phyloP scores from a whole-genome alignment of 192 early-diverging fungal genomes.

The Endogone sp. region DNA sequence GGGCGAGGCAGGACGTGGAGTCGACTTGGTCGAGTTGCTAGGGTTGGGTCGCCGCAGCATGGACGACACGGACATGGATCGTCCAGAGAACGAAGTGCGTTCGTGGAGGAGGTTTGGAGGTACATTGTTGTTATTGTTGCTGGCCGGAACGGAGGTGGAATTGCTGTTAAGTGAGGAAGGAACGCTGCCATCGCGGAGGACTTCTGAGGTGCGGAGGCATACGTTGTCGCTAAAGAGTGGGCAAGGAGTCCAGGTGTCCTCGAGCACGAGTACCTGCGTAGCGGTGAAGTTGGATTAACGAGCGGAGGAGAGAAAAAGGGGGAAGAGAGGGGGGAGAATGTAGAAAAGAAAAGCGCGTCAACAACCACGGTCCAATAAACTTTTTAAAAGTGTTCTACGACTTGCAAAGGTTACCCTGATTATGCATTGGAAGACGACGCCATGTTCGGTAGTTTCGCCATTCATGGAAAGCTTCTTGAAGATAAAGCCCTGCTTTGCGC shows the following conservation, averaged over 20 bases:
- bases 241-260: background rate
- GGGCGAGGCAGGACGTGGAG: background rate
- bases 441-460: background rate
- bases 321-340: too few relatives aligned
- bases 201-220: background rate
- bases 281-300: too few relatives aligned
- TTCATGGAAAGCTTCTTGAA: background rate
- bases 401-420: background rate
- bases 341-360: too few relatives aligned
- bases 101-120: background rate
- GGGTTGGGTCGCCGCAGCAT: background rate
- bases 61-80: background rate
- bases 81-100: background rate
- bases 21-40: background rate
- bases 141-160: background rate
- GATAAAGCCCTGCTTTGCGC: background rate
- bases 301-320: too few relatives aligned
- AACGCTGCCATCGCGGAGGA: background rate
- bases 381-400: too few relatives aligned
- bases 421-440: background rate
- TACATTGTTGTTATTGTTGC: too few relatives aligned
- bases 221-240: background rate
- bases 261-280: background rate
- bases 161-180: too few relatives aligned
- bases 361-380: too few relatives aligned